A percentile compares a stretch with the other conserved stretches of the same genome.
Evolutionary conservation across 495 filamentous ascomycete genomes (phyloP).

Genomic region (Daldinia bambusicola): DNA sequence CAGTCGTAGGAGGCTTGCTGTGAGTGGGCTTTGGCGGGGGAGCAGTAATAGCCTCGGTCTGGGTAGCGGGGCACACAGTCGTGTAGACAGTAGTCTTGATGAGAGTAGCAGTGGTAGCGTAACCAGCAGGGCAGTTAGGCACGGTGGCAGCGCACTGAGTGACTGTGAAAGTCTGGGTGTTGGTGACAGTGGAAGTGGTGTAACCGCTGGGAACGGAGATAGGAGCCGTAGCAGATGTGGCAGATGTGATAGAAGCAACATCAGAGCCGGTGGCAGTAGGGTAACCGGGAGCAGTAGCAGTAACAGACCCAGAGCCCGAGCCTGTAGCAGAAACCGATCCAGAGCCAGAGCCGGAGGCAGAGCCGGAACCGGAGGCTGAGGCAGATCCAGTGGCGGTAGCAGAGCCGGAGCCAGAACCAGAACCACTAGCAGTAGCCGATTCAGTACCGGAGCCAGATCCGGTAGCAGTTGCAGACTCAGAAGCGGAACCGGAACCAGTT

Average conservation of each 20-base stretch:
- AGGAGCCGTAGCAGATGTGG: background rate
- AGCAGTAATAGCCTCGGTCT: slow-evolving; percentile 40
- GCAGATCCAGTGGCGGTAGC: slow-evolving; percentile 5
- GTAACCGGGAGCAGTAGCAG: background rate
- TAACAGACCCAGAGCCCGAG: background rate
- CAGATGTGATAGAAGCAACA: background rate
- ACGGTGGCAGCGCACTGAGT: slow-evolving; percentile 48
- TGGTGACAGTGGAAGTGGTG: slow-evolving; percentile 44
- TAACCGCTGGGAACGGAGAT: slow-evolving; percentile 26
- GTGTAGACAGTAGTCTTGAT: slow-evolving; percentile 44
- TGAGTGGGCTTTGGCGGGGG: slow-evolving; percentile 38
- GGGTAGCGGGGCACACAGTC: slow-evolving; percentile 50
- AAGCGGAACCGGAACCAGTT: slow-evolving; percentile 4
- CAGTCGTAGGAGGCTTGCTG: slow-evolving; percentile 40
- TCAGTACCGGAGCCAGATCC: background rate
- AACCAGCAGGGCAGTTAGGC: slow-evolving; percentile 50
- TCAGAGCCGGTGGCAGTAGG: background rate
- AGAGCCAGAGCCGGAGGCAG: background rate
- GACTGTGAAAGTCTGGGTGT: slow-evolving; percentile 47
- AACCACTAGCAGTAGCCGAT: background rate
- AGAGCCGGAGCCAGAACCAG: background rate
- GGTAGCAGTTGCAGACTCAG: background rate
- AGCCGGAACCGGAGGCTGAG: background rate
- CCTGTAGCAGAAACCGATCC: slow-evolving; percentile 6
- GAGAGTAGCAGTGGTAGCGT: slow-evolving; percentile 47